These are phyloP conservation scores for Medicago arabica DNA, from an alignment of 306 rosid species.

Conservation along the genomic window DNA sequence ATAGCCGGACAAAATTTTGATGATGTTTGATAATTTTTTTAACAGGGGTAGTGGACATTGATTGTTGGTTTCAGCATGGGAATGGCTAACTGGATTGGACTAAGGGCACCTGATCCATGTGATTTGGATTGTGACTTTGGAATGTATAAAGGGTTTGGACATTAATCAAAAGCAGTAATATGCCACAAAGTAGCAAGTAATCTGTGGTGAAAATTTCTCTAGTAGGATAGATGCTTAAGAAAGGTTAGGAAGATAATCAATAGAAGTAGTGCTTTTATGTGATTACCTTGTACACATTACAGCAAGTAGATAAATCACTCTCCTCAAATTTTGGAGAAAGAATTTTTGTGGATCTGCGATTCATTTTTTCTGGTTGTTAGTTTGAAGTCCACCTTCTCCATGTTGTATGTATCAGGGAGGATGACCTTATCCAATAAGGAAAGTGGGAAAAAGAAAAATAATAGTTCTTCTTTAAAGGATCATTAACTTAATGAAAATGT, in stretches of 20 bases:
- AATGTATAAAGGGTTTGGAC: slow-evolving; percentile 30
- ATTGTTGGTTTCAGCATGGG: slow-evolving; percentile 39
- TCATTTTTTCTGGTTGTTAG: neutral
- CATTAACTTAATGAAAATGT: neutral
- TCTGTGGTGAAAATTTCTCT: slow-evolving; percentile 42
- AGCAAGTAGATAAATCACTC: slow-evolving; percentile 48
- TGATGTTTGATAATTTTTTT: neutral
- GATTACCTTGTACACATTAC: slow-evolving; percentile 62
- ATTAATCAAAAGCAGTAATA: slow-evolving; percentile 30
- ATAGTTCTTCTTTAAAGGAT: neutral
- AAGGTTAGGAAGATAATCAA: slow-evolving; percentile 45
- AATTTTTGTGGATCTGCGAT: slow-evolving; percentile 22
- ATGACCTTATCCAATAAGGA: neutral
- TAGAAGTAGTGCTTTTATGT: slow-evolving; percentile 40
- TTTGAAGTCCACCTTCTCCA: neutral
- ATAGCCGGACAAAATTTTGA: slow-evolving; percentile 28
- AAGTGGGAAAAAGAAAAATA: neutral
- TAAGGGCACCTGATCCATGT: slow-evolving; percentile 24
- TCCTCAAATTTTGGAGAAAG: slow-evolving; percentile 1
- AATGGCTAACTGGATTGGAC: slow-evolving; percentile 32
- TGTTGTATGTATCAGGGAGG: neutral
- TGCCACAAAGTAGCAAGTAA: slow-evolving; percentile 35
- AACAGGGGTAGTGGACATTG: slow-evolving; percentile 50
- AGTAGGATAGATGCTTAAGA: slow-evolving; percentile 37
- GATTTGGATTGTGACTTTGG: slow-evolving; percentile 29